These are phyloP conservation scores for Trichoderma gamsii DNA, from an alignment of 495 filamentous ascomycete species.

Conservation along the genomic window DNA sequence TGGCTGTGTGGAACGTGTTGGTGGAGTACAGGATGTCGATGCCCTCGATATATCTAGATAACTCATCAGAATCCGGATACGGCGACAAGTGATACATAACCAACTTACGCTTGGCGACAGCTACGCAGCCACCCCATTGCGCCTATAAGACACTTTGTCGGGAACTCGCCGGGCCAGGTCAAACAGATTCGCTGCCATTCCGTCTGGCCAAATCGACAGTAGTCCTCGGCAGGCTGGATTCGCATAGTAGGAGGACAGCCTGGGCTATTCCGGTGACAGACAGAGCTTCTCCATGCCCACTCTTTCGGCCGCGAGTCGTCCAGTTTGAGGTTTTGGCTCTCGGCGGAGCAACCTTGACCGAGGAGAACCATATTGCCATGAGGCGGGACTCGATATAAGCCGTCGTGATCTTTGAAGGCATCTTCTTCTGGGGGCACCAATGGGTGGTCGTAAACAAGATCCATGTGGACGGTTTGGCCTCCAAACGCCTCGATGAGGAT, in stretches of 20 bases:
- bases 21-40: constrained; percentile 22
- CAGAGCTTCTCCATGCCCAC: constrained; percentile 25
- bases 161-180: constrained; percentile 18
- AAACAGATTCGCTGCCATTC: constrained; percentile 7
- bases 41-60: constrained; percentile 21
- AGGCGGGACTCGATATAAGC: neutral
- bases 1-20: constrained; percentile 21
- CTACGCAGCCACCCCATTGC: constrained; percentile 22
- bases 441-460: constrained; percentile 21
- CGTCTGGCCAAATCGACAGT: constrained; percentile 7
- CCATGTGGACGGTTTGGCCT: constrained; percentile 21
- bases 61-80: neutral
- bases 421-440: constrained; percentile 4
- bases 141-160: constrained; percentile 21
- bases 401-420: neutral
- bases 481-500: constrained; percentile 24
- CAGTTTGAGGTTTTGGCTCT: neutral
- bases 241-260: neutral
- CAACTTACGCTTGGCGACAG: constrained; percentile 22
- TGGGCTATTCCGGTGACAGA: constrained; percentile 19
- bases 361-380: neutral
- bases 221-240: neutral
- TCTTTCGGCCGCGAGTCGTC: constrained; percentile 14
- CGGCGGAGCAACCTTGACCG: neutral
- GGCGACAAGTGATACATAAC: neutral